phyloP scores from a whole-genome alignment of 73 alveolate species.

The Loxodes magnus region DNA sequence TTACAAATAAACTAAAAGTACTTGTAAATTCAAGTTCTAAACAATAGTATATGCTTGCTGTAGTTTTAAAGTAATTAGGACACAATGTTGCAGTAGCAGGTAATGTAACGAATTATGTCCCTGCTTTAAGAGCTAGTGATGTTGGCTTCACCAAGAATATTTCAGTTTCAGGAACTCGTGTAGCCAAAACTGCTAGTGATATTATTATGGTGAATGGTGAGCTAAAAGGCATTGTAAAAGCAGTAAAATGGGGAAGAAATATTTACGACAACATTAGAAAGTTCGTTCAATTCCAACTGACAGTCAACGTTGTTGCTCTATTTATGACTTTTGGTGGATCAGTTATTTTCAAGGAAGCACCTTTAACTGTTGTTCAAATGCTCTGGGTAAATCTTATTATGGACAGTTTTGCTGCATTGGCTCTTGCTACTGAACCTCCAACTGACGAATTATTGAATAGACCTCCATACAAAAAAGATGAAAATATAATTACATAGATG shows the following conservation, averaged over 20 bases:
- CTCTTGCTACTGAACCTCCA: constrained; percentile 95
- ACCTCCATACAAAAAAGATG: constrained; percentile 67
- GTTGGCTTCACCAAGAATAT: constrained; percentile 86
- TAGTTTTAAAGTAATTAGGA: constrained; percentile 76
- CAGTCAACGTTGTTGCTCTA: constrained; percentile 68
- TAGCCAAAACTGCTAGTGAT: constrained; percentile 79
- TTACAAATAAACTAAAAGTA: constrained; percentile 49
- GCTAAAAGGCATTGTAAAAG: constrained; percentile 55
- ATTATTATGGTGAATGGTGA: constrained; percentile 64
- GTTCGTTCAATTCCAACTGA: constrained; percentile 62
- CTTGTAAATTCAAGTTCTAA: constrained; percentile 94
- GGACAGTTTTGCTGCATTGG: constrained; percentile 81
- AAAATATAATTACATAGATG: constrained; percentile 49
- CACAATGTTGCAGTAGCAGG: constrained; percentile 97
- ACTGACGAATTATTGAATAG: constrained; percentile 49
- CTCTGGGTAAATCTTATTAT: constrained; percentile 77
- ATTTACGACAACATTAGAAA: constrained; percentile 64
- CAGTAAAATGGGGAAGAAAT: constrained; percentile 74
- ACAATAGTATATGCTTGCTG: constrained; percentile 82
- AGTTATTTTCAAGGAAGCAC: constrained; percentile 49
- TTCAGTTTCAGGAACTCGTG: constrained; percentile 50
- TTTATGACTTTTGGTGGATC: constrained; percentile 67
- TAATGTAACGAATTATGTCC: constrained; percentile 97
- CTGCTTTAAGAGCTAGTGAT: constrained; percentile 81
- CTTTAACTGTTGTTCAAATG: constrained; percentile 68